Evolutionary conservation across 768 basidiomycete species (phyloP).

Genomic region (Mycena filopes): DNA sequence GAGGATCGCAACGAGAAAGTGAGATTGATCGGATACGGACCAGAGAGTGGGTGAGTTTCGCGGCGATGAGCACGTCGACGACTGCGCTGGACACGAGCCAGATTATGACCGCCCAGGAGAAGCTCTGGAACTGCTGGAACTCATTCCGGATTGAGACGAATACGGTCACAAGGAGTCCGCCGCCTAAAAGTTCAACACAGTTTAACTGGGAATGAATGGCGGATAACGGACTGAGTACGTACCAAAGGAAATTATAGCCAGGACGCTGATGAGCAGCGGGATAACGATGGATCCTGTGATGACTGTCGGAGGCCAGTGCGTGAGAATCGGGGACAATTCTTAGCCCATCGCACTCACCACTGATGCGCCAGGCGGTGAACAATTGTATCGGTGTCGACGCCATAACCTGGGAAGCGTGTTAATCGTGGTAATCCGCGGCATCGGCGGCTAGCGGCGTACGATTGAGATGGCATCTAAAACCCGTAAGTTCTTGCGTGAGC

Average conservation of each 20-base stretch:
- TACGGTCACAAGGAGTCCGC: slow-evolving; percentile 22
- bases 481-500: not conserved
- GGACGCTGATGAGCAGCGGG: slow-evolving; percentile 17
- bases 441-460: not conserved
- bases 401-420: not conserved
- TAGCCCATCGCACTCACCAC: not conserved
- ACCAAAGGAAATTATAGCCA: slow-evolving; percentile 29
- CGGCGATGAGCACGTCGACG: slow-evolving; percentile 40
- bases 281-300: slow-evolving; percentile 23
- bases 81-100: slow-evolving; percentile 37
- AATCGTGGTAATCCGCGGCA: not conserved
- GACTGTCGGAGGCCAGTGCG: slow-evolving; percentile 11
- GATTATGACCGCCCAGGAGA: slow-evolving; percentile 30
- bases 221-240: too few species aligned
- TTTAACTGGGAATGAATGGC: too few species aligned
- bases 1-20: too few species aligned
- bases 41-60: slow-evolving; percentile 35
- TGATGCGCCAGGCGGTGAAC: slow-evolving; percentile 32
- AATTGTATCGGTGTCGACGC: slow-evolving; percentile 29
- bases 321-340: not conserved
- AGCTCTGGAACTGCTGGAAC: slow-evolving; percentile 34
- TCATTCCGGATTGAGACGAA: slow-evolving; percentile 27
- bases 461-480: slow-evolving; percentile 15
- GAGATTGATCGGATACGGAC: slow-evolving; percentile 18
- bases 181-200: slow-evolving; percentile 12